These are phyloP conservation scores for Reutealis trisperma DNA, from an alignment of 345 rosid genomes.

Conservation along the genomic window DNA sequence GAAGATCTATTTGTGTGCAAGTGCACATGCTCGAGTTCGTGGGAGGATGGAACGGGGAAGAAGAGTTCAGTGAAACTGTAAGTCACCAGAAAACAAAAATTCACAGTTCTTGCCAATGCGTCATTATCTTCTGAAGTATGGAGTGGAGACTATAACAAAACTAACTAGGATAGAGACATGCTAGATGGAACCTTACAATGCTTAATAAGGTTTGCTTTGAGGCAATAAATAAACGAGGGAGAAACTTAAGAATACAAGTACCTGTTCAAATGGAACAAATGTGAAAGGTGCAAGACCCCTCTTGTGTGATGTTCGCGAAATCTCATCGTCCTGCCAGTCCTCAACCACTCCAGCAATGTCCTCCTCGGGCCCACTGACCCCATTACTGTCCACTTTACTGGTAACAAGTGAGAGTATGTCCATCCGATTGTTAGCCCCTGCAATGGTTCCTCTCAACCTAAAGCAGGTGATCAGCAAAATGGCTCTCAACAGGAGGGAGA, in stretches of 20 bases:
- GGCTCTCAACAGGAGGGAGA: neutral
- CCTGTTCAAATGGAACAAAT: slow-evolving; percentile 96
- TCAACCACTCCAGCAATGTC: slow-evolving; percentile 74
- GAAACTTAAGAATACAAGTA: slow-evolving; percentile 12
- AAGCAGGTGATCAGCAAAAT: neutral
- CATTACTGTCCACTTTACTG: slow-evolving; percentile 64
- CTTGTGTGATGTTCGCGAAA: slow-evolving; percentile 65
- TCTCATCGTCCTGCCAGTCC: slow-evolving; percentile 82
- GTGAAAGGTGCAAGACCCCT: slow-evolving; percentile 88
- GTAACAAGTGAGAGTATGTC: slow-evolving; percentile 88
- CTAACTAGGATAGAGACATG: neutral
- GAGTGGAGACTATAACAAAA: neutral
- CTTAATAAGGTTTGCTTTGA: neutral
- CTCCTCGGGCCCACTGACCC: slow-evolving; percentile 57
- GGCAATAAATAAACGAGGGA: neutral
- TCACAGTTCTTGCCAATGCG: neutral
- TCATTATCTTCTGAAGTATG: neutral
- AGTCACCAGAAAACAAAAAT: neutral
- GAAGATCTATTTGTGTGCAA: neutral
- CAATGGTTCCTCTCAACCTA: slow-evolving; percentile 77
- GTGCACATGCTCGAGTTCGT: neutral
- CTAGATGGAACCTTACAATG: neutral
- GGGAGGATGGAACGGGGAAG: neutral
- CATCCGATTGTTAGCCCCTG: slow-evolving; percentile 90
- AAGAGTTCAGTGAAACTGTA: neutral